Evolutionary conservation across 495 filamentous ascomycete genomes (phyloP).

Genomic region (Aspergillus kassunensis): DNA sequence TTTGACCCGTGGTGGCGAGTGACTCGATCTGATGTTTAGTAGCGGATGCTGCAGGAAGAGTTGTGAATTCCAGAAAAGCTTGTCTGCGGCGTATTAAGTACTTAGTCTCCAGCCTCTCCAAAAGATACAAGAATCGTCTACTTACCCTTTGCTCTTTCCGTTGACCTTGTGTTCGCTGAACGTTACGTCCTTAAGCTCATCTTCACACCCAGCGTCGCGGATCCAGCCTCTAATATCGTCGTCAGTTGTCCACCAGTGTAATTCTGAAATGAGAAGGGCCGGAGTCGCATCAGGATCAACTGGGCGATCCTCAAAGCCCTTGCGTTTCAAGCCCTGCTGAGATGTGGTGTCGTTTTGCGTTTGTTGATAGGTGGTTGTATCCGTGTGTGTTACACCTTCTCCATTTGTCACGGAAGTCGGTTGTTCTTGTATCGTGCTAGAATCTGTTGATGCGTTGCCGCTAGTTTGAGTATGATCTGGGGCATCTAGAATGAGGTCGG

Average conservation of each 20-base stretch:
- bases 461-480: conserved; percentile 23
- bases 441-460: conserved; percentile 18
- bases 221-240: conserved; percentile 92
- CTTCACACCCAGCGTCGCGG: conserved; percentile 67
- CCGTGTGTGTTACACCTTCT: conserved; percentile 20
- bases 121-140: not conserved
- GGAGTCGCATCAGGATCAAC: conserved; percentile 78
- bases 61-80: conserved; percentile 83
- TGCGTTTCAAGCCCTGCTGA: conserved; percentile 73
- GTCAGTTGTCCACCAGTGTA: conserved; percentile 96
- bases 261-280: conserved; percentile 78
- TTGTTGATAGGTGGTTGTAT: conserved; percentile 17
- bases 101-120: not conserved
- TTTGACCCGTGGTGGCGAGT: conserved; percentile 46
- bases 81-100: conserved; percentile 53
- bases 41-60: conserved; percentile 80
- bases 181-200: conserved; percentile 85
- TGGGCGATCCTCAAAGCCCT: conserved; percentile 69
- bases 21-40: conserved; percentile 77
- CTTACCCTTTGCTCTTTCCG: conserved; percentile 95
- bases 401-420: conserved; percentile 20
- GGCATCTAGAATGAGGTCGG: conserved; percentile 40
- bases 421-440: conserved; percentile 19
- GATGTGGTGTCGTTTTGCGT: conserved; percentile 18
- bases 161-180: conserved; percentile 99